Conservation (phyloP, 2,329 filamentous ascomycete genomes). For the Exophiala sideris region DNA sequence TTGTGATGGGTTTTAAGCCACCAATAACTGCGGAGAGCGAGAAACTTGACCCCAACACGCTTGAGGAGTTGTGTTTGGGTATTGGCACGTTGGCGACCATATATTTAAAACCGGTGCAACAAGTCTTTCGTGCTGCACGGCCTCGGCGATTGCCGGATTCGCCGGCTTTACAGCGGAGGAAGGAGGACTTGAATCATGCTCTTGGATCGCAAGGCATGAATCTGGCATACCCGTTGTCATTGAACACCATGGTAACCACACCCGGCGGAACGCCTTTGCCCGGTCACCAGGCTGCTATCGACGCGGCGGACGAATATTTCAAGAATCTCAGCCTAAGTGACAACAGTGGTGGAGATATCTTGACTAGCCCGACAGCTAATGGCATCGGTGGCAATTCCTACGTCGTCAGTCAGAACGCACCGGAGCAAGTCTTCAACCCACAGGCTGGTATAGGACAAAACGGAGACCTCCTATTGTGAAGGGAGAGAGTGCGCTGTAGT, state of each 20-base stretch:
- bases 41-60: slow-evolving; percentile 81
- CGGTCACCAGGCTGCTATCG: slow-evolving; percentile 66
- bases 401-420: slow-evolving; percentile 78
- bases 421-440: slow-evolving; percentile 71
- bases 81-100: slow-evolving; percentile 95
- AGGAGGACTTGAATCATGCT: slow-evolving; percentile 46
- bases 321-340: slow-evolving; percentile 68
- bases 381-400: slow-evolving; percentile 43
- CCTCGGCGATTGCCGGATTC: slow-evolving; percentile 75
- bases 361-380: slow-evolving; percentile 28
- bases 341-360: slow-evolving; percentile 58
- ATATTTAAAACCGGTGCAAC: slow-evolving; percentile 95
- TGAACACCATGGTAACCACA: slow-evolving; percentile 30
- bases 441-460: slow-evolving; percentile 55
- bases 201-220: slow-evolving; percentile 24
- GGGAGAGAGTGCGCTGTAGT: not conserved
- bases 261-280: slow-evolving; percentile 25
- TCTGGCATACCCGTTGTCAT: slow-evolving; percentile 28
- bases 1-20: slow-evolving; percentile 97
- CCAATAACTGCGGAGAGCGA: slow-evolving; percentile 95
- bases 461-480: slow-evolving; percentile 25
- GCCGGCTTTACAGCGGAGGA: slow-evolving; percentile 75
- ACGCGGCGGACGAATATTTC: slow-evolving; percentile 87
- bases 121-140: slow-evolving; percentile 87
- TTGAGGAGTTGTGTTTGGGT: slow-evolving; percentile 96